phyloP scores from a whole-genome alignment of 306 rosid species.

The Begonia fuchsioides region DNA sequence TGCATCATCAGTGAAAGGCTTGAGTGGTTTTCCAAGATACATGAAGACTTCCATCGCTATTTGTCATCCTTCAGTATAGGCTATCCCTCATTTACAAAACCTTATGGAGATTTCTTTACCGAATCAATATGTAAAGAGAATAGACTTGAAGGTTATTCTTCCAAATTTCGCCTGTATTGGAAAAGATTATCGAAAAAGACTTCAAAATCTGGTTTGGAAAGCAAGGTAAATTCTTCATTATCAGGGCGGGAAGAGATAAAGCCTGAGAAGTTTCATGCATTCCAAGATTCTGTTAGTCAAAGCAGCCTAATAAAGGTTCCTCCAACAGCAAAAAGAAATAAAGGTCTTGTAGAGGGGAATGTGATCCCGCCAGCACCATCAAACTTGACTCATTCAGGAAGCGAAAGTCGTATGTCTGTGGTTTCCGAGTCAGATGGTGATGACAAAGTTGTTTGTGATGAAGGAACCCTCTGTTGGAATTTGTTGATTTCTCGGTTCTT shows the following conservation, averaged over 20 bases:
- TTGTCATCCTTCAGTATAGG: constrained; percentile 48
- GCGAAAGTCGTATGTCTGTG: constrained; percentile 40
- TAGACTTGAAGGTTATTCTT: constrained; percentile 49
- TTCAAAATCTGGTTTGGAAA: constrained; percentile 49
- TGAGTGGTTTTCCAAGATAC: constrained; percentile 46
- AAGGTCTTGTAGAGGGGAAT: constrained; percentile 28
- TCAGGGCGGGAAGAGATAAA: constrained; percentile 54
- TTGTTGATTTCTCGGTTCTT: constrained; percentile 74
- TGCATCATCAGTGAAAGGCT: constrained; percentile 33
- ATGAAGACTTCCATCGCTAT: constrained; percentile 48
- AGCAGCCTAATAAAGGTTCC: constrained; percentile 23
- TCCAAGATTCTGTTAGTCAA: constrained; percentile 39
- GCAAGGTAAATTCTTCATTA: constrained; percentile 28
- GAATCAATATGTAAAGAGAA: constrained; percentile 38
- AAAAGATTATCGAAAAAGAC: constrained; percentile 47
- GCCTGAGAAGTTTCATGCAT: constrained; percentile 31
- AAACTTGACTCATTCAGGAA: constrained; percentile 29
- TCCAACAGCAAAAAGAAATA: constrained; percentile 24
- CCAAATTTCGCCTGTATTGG: constrained; percentile 62
- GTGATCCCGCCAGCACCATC: constrained; percentile 18
- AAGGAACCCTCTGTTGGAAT: constrained; percentile 82
- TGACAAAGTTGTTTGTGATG: constrained; percentile 53
- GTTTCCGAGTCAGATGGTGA: constrained; percentile 40
- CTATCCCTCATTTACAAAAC: constrained; percentile 53
- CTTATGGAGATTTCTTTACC: constrained; percentile 28